A percentile compares a stretch with the other conserved stretches of the same genome.
Evolutionary conservation across 306 rosid genomes (phyloP).

Genomic region (Morella rubra): DNA sequence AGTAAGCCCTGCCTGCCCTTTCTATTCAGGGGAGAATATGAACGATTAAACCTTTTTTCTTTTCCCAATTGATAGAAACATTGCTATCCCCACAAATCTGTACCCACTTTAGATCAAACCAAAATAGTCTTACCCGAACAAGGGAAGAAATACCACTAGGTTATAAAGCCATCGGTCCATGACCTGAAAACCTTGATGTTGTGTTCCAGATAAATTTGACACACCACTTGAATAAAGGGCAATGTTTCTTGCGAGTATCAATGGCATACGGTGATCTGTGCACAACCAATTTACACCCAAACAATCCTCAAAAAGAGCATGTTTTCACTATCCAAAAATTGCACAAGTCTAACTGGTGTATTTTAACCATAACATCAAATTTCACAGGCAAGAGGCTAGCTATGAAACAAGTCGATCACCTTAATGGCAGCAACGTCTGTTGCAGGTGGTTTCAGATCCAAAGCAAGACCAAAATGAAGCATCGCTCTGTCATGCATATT

Average conservation of each 20-base stretch:
- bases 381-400: background rate
- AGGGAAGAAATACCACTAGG: background rate
- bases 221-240: background rate
- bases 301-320: background rate
- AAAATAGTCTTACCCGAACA: background rate
- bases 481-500: conserved; percentile 88
- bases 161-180: background rate
- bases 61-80: background rate
- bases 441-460: conserved; percentile 96
- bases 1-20: background rate
- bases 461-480: conserved; percentile 94
- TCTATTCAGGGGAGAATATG: background rate
- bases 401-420: conserved; percentile 43
- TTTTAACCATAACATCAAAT: background rate
- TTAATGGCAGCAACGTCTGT: conserved; percentile 92
- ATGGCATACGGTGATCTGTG: background rate
- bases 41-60: background rate
- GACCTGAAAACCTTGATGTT: background rate
- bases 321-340: background rate
- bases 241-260: background rate
- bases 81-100: background rate
- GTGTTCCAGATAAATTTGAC: no score
- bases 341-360: background rate
- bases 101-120: background rate
- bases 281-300: background rate